Evolutionary conservation across 2,329 filamentous ascomycete species (phyloP), one percentile per base, ranked within the genome.

Genomic region (Cladosporium sphaerospermum): DNA sequence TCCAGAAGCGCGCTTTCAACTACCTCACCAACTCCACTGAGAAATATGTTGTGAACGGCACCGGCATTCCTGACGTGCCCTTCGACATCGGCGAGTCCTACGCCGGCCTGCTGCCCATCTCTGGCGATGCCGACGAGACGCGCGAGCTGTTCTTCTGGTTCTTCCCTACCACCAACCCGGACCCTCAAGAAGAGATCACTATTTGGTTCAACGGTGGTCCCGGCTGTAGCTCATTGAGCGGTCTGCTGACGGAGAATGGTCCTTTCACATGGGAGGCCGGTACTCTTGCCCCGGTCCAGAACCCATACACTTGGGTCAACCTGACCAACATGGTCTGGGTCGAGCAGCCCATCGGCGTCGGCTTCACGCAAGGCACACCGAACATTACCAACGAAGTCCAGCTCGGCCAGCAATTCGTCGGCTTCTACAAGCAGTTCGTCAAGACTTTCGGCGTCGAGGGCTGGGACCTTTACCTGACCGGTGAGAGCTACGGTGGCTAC

Each of bases 291-390:
- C 69, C 73, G 1, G 68, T 74, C 0, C 66, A 69, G 54, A 76
- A 76, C 54, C 69, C 71, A 0, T 76, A 67, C 64, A 67, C 69
- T 32, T 75, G 72, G 71, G 65, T 81, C 55, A 56, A 85, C 47
- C 69, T 92, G 34, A 87, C 86, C 50, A 89, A 91, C 67, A 80
- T 91, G 62, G 73, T 93, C 44, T 93, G 83, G 80, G 77, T 79
- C 10, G 77, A 75, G 46, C 75, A 79, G 54, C 76, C 76, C 4
- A 69, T 78, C 4, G 74, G 71, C 48, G 71, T 71, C 39, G 75
- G 71, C 4, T 76, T 71, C 57, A 64, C 66, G 1, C 67, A 72
- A 56, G 72, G 72, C 28, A 67, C 64, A 2, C 70, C 73, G 0
- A 71, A 74, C 56, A 75, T 75, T 63, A 75, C 69, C 14, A 68